Percentiles rank a stretch among this genome's conserved stretches.
These are phyloP conservation scores for Lichtheimia hyalospora DNA, from an alignment of 371 early-diverging fungal genomes.

Conservation along the genomic window DNA sequence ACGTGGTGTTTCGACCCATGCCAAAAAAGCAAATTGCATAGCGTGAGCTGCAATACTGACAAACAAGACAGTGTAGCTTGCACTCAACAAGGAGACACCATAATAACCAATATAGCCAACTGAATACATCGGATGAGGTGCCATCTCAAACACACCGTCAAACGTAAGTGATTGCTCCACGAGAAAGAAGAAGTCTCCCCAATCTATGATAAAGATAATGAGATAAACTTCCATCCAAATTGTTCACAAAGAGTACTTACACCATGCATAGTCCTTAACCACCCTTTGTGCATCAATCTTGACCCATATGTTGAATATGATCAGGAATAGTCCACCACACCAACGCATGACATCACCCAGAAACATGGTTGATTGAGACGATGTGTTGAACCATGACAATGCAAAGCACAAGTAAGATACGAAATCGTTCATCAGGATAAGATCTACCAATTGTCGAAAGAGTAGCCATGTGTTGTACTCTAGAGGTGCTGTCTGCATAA, in stretches of 20 bases:
- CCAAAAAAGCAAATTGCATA: conserved; percentile 85
- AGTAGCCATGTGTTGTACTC: conserved; percentile 96
- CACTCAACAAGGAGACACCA: conserved; percentile 83
- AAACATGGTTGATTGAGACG: conserved; percentile 50
- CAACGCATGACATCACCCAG: conserved; percentile 70
- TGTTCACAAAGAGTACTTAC: conserved; percentile 47
- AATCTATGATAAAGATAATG: conserved; percentile 55
- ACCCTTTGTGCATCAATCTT: conserved; percentile 93
- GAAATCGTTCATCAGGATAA: conserved; percentile 92
- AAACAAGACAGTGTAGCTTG: conserved; percentile 87
- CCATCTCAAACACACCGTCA: conserved; percentile 95
- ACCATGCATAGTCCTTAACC: conserved; percentile 97
- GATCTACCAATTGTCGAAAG: conserved; percentile 89
- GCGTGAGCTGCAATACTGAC: conserved; percentile 88
- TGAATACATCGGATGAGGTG: conserved; percentile 98
- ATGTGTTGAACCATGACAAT: conserved; percentile 65
- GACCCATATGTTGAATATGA: conserved; percentile 93
- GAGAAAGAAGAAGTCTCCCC: conserved; percentile 94
- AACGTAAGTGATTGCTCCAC: conserved; percentile 85
- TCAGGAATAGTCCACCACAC: conserved; percentile 74
- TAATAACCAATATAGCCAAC: conserved; percentile 96
- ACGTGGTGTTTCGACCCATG: conserved; percentile 93
- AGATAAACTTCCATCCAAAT: neutral
- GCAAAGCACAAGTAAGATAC: conserved; percentile 83
- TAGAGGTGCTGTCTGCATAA: conserved; percentile 68